Base-by-base conservation (phyloP, 2,329 filamentous ascomycete genomes). In the Daldinia eschscholtzii region DNA sequence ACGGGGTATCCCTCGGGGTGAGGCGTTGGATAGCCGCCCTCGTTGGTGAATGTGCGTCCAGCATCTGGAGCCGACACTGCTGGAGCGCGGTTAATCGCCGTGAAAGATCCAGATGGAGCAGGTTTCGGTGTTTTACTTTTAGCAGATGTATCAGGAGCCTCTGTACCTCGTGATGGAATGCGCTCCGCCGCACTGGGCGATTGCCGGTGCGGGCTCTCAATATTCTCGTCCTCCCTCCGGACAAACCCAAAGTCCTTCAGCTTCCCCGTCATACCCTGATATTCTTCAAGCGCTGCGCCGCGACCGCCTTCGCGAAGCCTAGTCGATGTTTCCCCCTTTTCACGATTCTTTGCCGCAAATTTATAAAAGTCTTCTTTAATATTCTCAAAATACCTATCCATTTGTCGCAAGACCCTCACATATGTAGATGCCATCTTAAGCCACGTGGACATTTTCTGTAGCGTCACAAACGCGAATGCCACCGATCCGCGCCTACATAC, bases 391-490 rank as follows among this genome's bases (percentile, higher is more conserved):
- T 86, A 89, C 3, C 77, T 76, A 70, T 87, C 82, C 81, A 88
- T 86, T 15, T 84, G 82, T 30, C 80, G 79, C 62, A 90, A 83
- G 6, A 87, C 86, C 53, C 79, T 80, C 62, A 85, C 82, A 76
- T 88, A 90, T 2, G 84, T 85, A 33, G 82, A 81, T 1, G 87
- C 87, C 86, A 89, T 88, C 61, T 84, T 83, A 48, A 89, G 78
- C 74, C 83, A 83, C 2, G 78, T 77, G 0, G 83, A 81, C 82
- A 90, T 87, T 52, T 83, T 82, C 1, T 78, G 79, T 23, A 90
- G 79, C 6, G 87, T 83, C 52, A 83, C 82, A 60, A 83, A 82
- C 0, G 86, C 82, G 50, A 86, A 78, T 1, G 81, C 82, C 0
- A 85, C 85, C 0, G 85, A 79, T 0, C 82, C 83, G 18, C 75